Evolutionary conservation across 768 basidiomycete species (phyloP).

Genomic region (Dioszegia hungarica): DNA sequence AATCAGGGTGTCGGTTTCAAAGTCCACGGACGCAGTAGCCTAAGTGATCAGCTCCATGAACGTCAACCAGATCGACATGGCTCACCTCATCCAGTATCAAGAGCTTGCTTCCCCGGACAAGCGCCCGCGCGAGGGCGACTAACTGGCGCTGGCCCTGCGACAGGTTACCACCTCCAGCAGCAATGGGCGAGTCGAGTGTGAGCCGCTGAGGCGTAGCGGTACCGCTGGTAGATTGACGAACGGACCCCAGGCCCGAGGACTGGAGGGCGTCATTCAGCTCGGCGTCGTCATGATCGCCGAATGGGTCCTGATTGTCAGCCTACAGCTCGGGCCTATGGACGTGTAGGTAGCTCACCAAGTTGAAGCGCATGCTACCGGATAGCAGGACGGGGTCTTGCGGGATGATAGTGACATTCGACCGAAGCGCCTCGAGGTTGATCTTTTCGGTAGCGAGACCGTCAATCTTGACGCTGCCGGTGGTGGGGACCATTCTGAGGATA

Average conservation of each 20-base stretch:
- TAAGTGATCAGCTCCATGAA: conserved; percentile 10
- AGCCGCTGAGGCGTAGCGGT: conserved; percentile 36
- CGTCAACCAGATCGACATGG: background rate
- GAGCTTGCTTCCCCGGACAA: conserved; percentile 59
- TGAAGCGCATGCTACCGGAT: conserved; percentile 58
- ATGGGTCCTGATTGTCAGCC: conserved; percentile 53
- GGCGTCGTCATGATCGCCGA: conserved; percentile 56
- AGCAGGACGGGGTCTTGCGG: conserved; percentile 57
- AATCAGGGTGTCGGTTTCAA: conserved; percentile 58
- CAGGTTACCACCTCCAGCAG: conserved; percentile 51
- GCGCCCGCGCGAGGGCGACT: conserved; percentile 59
- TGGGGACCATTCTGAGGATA: conserved; percentile 59
- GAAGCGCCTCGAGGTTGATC: conserved; percentile 59
- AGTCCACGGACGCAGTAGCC: conserved; percentile 52
- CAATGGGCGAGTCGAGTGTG: conserved; percentile 48
- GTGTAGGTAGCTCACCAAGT: conserved; percentile 48
- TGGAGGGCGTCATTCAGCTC: conserved; percentile 42
- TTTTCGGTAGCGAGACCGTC: conserved; percentile 56
- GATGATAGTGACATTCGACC: conserved; percentile 62
- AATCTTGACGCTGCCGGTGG: conserved; percentile 57
- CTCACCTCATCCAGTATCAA: conserved; percentile 58
- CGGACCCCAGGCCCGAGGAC: conserved; percentile 32
- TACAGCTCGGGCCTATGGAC: background rate
- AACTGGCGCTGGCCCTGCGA: conserved; percentile 63
- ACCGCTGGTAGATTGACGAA: conserved; percentile 18